Evolutionary conservation across 805 yeast species (phyloP).

Genomic region (Candida multigemmis): DNA sequence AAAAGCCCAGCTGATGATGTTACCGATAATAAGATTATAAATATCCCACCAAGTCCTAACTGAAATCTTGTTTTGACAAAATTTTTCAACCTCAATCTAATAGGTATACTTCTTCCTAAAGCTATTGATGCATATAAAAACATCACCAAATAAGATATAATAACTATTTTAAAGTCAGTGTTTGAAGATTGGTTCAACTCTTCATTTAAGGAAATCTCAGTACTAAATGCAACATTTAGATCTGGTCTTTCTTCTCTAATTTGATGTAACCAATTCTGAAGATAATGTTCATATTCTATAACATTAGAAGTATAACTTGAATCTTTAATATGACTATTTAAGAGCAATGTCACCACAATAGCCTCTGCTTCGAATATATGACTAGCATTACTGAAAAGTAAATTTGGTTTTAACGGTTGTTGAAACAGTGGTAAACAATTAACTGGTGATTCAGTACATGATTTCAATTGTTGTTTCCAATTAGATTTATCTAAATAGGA

Average conservation of each 20-base stretch:
- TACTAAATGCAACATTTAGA: conserved; percentile 60
- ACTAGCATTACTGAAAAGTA: conserved; percentile 44
- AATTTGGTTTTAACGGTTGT: conserved; percentile 71
- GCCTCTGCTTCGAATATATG: conserved; percentile 58
- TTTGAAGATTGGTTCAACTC: conserved; percentile 78
- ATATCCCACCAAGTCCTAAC: conserved; percentile 77
- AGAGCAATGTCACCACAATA: conserved; percentile 64
- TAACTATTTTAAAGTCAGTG: conserved; percentile 64
- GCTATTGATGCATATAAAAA: conserved; percentile 82
- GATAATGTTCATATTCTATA: conserved; percentile 59
- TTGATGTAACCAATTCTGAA: conserved; percentile 45
- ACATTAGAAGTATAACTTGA: conserved; percentile 28
- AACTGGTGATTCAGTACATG: conserved; percentile 76
- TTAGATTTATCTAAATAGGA: conserved; percentile 34
- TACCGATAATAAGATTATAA: conserved; percentile 75
- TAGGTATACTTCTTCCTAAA: conserved; percentile 52
- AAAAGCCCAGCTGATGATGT: conserved; percentile 76
- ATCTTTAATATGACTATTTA: conserved; percentile 44
- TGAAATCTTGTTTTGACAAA: conserved; percentile 53
- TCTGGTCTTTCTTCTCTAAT: conserved; percentile 33
- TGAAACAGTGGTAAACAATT: conserved; percentile 84
- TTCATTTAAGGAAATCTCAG: conserved; percentile 76
- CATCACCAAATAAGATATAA: conserved; percentile 76
- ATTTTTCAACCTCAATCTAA: conserved; percentile 14
- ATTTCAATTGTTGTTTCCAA: conserved; percentile 48